A percentile compares a stretch with the other conserved stretches of the same genome.
phyloP scores from a whole-genome alignment of 768 basidiomycete genomes.

The Xerocomellus amylosporus region DNA sequence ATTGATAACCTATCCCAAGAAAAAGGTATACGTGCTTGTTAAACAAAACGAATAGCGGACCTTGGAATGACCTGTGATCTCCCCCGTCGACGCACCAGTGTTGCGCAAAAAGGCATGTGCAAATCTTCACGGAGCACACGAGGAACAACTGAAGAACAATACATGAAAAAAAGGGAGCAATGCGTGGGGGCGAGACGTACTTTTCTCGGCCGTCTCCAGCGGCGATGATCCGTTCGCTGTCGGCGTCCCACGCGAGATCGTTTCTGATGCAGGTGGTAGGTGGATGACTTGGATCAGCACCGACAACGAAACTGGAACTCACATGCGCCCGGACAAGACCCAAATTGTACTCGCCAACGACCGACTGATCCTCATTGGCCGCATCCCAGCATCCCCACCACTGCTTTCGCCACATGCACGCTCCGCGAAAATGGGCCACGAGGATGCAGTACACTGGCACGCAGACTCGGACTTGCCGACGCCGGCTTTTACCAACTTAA shows the following conservation, averaged over 20 bases:
- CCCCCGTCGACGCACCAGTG: conserved; percentile 80
- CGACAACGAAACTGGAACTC: conserved; percentile 8
- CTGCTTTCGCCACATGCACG: no score
- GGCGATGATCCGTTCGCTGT: conserved; percentile 92
- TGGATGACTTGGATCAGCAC: not conserved
- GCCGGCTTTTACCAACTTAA: no score
- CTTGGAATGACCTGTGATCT: conserved; percentile 89
- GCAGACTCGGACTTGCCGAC: no score
- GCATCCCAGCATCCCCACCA: conserved; percentile 78
- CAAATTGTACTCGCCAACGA: conserved; percentile 85
- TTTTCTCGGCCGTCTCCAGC: conserved; percentile 92
- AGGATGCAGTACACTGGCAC: no score
- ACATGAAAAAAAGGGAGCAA: not conserved
- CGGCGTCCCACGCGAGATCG: conserved; percentile 95
- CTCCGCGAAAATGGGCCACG: no score
- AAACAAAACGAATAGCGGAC: conserved; percentile 33
- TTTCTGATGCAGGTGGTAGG: conserved; percentile 48
- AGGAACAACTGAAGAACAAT: not conserved
- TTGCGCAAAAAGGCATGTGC: conserved; percentile 84
- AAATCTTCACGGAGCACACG: conserved; percentile 48
- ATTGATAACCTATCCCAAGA: conserved; percentile 62
- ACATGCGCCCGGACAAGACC: conserved; percentile 73
- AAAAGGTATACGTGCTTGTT: not conserved
- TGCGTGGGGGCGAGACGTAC: conserved; percentile 34
- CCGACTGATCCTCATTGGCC: conserved; percentile 74